These are phyloP conservation scores for Trametes sanguinea DNA, from an alignment of 768 basidiomycete species.

Conservation along the genomic window DNA sequence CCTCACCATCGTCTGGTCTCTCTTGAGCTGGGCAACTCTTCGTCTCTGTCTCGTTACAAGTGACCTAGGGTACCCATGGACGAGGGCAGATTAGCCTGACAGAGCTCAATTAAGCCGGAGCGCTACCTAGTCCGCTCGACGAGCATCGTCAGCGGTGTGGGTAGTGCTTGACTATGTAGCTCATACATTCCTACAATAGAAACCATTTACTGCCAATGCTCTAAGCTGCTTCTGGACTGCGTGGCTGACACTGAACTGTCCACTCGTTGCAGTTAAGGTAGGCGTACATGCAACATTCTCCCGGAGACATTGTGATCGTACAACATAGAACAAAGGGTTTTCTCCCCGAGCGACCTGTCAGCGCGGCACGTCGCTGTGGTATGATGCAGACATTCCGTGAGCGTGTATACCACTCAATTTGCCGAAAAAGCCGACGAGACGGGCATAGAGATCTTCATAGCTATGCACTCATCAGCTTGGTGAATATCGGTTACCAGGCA, in stretches of 20 bases:
- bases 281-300: too few relatives aligned
- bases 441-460: slow-evolving; percentile 55
- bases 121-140: slow-evolving; percentile 46
- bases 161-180: slow-evolving; percentile 76
- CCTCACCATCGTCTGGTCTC: slow-evolving; percentile 43
- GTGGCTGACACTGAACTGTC: too few relatives aligned
- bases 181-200: slow-evolving; percentile 47
- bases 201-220: background rate
- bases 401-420: slow-evolving; percentile 28
- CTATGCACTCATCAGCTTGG: slow-evolving; percentile 26
- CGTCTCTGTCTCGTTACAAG: slow-evolving; percentile 34
- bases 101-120: slow-evolving; percentile 85
- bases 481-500: background rate
- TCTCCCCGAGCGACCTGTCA: too few relatives aligned
- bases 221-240: too few relatives aligned
- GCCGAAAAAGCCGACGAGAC: slow-evolving; percentile 48
- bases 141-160: slow-evolving; percentile 43
- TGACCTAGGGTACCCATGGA: slow-evolving; percentile 57
- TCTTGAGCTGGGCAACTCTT: slow-evolving; percentile 56
- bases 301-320: too few relatives aligned
- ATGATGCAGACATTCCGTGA: too few relatives aligned
- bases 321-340: too few relatives aligned
- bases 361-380: too few relatives aligned
- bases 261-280: too few relatives aligned
- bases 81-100: slow-evolving; percentile 42